Evolutionary conservation across 2,329 filamentous ascomycete genomes (phyloP), one percentile per base, ranked within the genome.

Genomic region (Nemania sp.): DNA sequence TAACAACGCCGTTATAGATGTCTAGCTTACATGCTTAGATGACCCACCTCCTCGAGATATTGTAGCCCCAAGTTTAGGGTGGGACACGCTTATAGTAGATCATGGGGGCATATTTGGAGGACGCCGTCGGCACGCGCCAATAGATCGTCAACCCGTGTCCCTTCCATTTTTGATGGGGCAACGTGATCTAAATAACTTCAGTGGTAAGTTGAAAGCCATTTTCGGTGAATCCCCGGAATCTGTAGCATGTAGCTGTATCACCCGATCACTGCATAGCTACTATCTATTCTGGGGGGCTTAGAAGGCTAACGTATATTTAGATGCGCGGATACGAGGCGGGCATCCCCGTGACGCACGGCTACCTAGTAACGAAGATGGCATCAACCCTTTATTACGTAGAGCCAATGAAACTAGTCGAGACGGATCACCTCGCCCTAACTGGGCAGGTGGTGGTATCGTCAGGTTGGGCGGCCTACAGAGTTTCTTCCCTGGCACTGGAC

Each of bases 381-480:
- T 90, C 24, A 98, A 98, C 76, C 95, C 95, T 51, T 85, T 98
- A 13, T 88, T 98, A 62, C 91, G 94, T 71, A 90, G 93, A 64
- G 79, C 80, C 53, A 80, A 77, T 55, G 81, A 82, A 24, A 74
- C 80, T 27, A 79, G 77, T 26, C 81, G 82, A 64, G 85, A 89
- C 20, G 76, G 76, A 38, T 75, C 84, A 8, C 83, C 86, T 59
- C 86, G 87, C 55, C 81, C 82, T 52, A 80, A 83, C 41, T 77
- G 86, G 32, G 80, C 58, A 20, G 58, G 62, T 24, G 56, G 83
- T n/a, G 83, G 83, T 59, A 82, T 87, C 55, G 82, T 92, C 62
- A 88, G 89, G 5, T 75, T 87, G 26, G 82, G 84, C 35, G 82
- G 84, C 35, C 77, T 87, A 55, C 82, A 84, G 3, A 79, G 79